Conservation (phyloP, 2,329 filamentous ascomycete genomes). For the Fusarium avenaceum region DNA sequence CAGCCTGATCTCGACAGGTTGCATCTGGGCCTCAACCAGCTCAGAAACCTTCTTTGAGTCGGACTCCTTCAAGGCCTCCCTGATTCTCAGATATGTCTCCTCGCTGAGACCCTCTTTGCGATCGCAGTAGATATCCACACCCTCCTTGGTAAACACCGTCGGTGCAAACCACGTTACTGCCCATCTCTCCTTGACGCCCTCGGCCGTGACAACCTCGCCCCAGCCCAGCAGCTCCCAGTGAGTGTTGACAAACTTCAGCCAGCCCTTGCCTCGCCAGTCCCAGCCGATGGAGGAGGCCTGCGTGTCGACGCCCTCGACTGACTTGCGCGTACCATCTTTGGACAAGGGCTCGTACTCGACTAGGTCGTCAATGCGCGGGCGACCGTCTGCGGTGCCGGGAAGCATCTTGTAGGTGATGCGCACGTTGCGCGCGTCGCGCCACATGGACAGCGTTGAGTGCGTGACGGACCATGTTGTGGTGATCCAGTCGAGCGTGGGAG, state of each 20-base stretch:
- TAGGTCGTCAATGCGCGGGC: slow-evolving; percentile 73
- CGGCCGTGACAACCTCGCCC: slow-evolving; percentile 66
- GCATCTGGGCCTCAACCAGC: slow-evolving; percentile 64
- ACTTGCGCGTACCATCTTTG: slow-evolving; percentile 65
- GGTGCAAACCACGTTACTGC: slow-evolving; percentile 87
- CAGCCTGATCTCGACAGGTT: slow-evolving; percentile 64
- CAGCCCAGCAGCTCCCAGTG: slow-evolving; percentile 88
- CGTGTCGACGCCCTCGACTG: slow-evolving; percentile 75
- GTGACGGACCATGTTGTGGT: slow-evolving; percentile 79
- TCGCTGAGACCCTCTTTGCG: slow-evolving; percentile 70
- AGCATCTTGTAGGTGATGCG: slow-evolving; percentile 79
- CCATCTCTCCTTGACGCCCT: slow-evolving; percentile 70
- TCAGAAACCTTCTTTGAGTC: slow-evolving; percentile 68
- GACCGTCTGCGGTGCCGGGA: slow-evolving; percentile 55
- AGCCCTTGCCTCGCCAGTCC: slow-evolving; percentile 84
- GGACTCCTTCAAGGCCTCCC: slow-evolving; percentile 61
- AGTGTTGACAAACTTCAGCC: slow-evolving; percentile 77
- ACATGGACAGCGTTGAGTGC: slow-evolving; percentile 83
- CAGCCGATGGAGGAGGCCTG: slow-evolving; percentile 60
- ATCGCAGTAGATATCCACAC: slow-evolving; percentile 82
- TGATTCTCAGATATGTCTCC: slow-evolving; percentile 69
- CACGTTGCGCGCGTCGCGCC: slow-evolving; percentile 83
- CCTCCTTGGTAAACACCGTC: slow-evolving; percentile 85
- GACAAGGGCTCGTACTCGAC: slow-evolving; percentile 76
- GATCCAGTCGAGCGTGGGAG: slow-evolving; percentile 69